A percentile compares a stretch with the other conserved stretches of the same genome.
phyloP scores from a whole-genome alignment of 2,329 filamentous ascomycete species.

The Pyricularia sp. region DNA sequence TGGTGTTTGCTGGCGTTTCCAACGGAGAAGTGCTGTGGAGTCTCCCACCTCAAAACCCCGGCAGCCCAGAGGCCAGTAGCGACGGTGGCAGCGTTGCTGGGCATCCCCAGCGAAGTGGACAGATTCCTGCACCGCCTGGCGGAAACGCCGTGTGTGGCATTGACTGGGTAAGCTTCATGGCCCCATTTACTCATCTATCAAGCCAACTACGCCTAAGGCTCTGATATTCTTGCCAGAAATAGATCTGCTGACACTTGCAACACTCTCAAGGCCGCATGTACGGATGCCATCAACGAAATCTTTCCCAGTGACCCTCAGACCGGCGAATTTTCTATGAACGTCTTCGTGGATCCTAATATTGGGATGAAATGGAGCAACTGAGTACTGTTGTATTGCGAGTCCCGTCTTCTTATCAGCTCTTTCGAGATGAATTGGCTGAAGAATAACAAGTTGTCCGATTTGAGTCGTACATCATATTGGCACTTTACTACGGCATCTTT shows the following conservation, averaged over 20 bases:
- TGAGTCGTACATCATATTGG: background rate
- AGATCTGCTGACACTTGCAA: background rate
- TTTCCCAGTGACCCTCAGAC: constrained; percentile 29
- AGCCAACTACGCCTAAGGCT: constrained; percentile 15
- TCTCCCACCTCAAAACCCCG: constrained; percentile 25
- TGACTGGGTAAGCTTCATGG: constrained; percentile 48
- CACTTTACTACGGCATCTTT: background rate
- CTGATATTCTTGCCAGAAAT: too few species aligned
- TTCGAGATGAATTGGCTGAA: background rate
- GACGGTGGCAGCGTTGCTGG: constrained; percentile 26
- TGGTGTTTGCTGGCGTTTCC: constrained; percentile 36
- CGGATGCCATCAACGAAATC: constrained; percentile 10
- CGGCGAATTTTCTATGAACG: constrained; percentile 26
- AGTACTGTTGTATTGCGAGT: background rate
- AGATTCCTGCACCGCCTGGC: constrained; percentile 1
- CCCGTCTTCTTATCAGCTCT: background rate
- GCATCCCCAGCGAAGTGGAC: background rate
- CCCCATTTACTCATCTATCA: too few species aligned
- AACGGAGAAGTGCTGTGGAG: constrained; percentile 39
- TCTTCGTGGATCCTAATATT: constrained; percentile 26
- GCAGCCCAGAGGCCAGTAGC: constrained; percentile 29
- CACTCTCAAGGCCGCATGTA: background rate
- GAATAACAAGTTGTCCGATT: background rate
- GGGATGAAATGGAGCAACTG: constrained; percentile 18
- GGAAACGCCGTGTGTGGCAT: constrained; percentile 38